Percentiles rank a stretch among this genome's conserved stretches.
These are phyloP conservation scores for Neoboletus brunneissimus DNA, from an alignment of 768 basidiomycete species.

Conservation along the genomic window DNA sequence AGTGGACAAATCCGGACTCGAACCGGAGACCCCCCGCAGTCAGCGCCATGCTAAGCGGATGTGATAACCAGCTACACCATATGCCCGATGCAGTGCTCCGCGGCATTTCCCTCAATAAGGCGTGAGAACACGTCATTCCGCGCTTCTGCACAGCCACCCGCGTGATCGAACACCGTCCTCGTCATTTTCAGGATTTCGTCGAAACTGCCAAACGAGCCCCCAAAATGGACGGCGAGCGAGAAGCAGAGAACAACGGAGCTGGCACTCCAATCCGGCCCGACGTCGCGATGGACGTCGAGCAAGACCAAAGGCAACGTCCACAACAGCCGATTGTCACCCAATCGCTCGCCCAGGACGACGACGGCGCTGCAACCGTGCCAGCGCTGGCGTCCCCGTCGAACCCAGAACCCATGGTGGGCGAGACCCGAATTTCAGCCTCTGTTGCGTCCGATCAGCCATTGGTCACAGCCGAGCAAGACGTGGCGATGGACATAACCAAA, in stretches of 20 bases:
- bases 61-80: slow-evolving; percentile 42
- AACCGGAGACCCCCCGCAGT: slow-evolving; percentile 40
- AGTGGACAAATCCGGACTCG: slow-evolving; percentile 40
- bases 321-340: neutral
- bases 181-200: slow-evolving; percentile 28
- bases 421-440: neutral
- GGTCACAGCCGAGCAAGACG: slow-evolving; percentile 21
- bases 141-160: slow-evolving; percentile 22
- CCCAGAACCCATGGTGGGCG: slow-evolving; percentile 10
- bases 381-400: slow-evolving; percentile 1
- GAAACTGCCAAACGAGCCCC: slow-evolving; percentile 8
- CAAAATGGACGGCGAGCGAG: slow-evolving; percentile 25
- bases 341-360: slow-evolving; percentile 1
- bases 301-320: slow-evolving; percentile 7
- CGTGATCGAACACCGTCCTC: slow-evolving; percentile 24
- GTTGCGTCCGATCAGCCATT: slow-evolving; percentile 24
- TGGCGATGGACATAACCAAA: slow-evolving; percentile 25
- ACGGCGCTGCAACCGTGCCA: neutral
- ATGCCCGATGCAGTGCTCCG: slow-evolving; percentile 27
- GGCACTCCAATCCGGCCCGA: neutral
- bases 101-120: neutral
- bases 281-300: slow-evolving; percentile 26
- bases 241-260: slow-evolving; percentile 1
- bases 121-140: slow-evolving; percentile 5
- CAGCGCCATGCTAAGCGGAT: slow-evolving; percentile 38